Percentiles rank a stretch among this genome's conserved stretches.
Evolutionary conservation across 495 filamentous ascomycete genomes (phyloP).

Genomic region (Neurospora intermedia): DNA sequence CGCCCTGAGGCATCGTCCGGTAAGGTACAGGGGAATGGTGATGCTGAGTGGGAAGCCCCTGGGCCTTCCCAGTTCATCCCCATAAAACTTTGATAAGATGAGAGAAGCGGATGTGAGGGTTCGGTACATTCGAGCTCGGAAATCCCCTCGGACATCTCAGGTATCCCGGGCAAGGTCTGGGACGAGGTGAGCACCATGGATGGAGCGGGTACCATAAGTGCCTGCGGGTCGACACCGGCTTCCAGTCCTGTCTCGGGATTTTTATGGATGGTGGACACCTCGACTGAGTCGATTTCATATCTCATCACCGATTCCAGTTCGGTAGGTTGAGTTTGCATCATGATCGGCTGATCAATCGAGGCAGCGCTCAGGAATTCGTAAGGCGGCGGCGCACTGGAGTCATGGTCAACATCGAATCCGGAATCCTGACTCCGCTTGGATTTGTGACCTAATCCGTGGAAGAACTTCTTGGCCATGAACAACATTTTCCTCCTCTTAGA

Average conservation of each 20-base stretch:
- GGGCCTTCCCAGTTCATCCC: background rate
- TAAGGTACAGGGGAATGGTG: background rate
- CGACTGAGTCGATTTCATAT: conserved; percentile 35
- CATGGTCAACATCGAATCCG: conserved; percentile 12
- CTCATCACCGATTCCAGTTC: conserved; percentile 34
- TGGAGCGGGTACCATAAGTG: conserved; percentile 10
- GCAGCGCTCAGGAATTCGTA: conserved; percentile 30
- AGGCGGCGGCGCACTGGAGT: conserved; percentile 23
- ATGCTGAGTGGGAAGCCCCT: background rate
- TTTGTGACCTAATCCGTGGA: conserved; percentile 37
- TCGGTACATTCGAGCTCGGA: conserved; percentile 25
- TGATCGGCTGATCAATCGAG: background rate
- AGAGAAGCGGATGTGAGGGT: background rate
- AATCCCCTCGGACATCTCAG: background rate
- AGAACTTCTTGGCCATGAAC: conserved; percentile 37
- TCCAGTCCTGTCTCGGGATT: conserved; percentile 4
- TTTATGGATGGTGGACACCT: conserved; percentile 9
- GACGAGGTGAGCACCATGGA: background rate
- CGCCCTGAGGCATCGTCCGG: conserved; percentile 3
- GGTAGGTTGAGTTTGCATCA: background rate
- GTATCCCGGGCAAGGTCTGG: background rate
- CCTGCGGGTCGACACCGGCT: conserved; percentile 21
- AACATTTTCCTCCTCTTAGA: conserved; percentile 38
- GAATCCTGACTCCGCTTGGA: conserved; percentile 16
- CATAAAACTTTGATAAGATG: background rate